A percentile compares a stretch with the other conserved stretches of the same genome.
Evolutionary conservation across 306 rosid species (phyloP).

Genomic region (Biancaea sappan): DNA sequence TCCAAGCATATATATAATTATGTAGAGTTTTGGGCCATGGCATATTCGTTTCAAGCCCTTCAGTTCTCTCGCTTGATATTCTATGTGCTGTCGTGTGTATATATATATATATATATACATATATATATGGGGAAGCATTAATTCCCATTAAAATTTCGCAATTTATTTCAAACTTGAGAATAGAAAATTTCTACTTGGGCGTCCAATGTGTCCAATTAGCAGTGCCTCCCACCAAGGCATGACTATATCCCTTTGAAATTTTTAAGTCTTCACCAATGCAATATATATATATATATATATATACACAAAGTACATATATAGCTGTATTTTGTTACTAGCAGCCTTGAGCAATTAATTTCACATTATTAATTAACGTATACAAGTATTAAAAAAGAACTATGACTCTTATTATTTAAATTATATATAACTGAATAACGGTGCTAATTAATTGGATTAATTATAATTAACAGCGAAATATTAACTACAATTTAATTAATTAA

Average conservation of each 20-base stretch:
- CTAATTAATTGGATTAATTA: neutral
- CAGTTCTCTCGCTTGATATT: conserved; percentile 25
- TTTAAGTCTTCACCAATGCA: conserved; percentile 7
- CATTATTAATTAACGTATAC: neutral
- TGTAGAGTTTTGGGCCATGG: conserved; percentile 1
- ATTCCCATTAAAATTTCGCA: conserved; percentile 34
- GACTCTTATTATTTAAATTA: too few relatives aligned
- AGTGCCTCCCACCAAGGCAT: conserved; percentile 42
- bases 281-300: neutral
- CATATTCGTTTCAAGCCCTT: conserved; percentile 18
- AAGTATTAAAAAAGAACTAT: too few relatives aligned
- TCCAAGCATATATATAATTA: neutral
- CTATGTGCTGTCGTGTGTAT: conserved; percentile 39
- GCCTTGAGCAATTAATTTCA: neutral
- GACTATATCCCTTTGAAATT: conserved; percentile 38
- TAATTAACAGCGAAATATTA: neutral
- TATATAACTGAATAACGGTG: too few relatives aligned
- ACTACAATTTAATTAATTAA: neutral
- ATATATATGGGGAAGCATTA: conserved; percentile 38
- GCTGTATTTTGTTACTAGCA: neutral
- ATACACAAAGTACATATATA: neutral
- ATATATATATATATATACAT: conserved; percentile 35
- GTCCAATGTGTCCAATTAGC: too few relatives aligned
- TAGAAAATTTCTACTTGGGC: conserved; percentile 22
- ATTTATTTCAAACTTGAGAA: conserved; percentile 27